Base-by-base conservation (phyloP, 208 protist species). In the Trypanosoma avium region DNA sequence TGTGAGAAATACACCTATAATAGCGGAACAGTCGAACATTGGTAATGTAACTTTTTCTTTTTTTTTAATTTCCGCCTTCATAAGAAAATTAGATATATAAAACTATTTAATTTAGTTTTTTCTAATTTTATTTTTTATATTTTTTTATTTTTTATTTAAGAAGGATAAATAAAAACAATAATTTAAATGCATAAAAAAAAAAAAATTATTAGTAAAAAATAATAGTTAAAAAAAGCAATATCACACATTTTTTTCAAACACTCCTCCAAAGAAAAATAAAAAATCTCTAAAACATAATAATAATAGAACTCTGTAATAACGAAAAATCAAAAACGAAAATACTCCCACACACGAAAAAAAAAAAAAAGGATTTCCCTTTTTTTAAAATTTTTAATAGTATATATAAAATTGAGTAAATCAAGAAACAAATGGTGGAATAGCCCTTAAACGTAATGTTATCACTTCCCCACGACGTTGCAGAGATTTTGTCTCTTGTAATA, bases 1-100 rank as follows among this genome's bases (percentile, higher is more conserved):
- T 26, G 81, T 72, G 24, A 88, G 29, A 22, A 80, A 8, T 21
- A 74, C 79, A n/a, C 56, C 59, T 21, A 86, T 75, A 5, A 88
- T 13, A 67, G 69, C 22, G 50, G 15, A 30, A n/a, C 30, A 83
- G 29, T 70, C 70, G 17, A 59, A 38, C 75, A 88, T 84, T 68
- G 26, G 60, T 56, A 32, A 69, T 46, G 38, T 33, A 19, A 17
- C 9, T 33, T 24, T 46, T 55, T 60, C 1, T 73, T 17, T 50
- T 43, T 74, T 10, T 70, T 46, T 70, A 17, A 36, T 47, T 40
- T 35, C 21, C 19, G 21, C 35, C 40, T 15, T 15, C 12, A 15
- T 24, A 35, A 32, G 7, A 19, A 15, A 9, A 4, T 24, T 52
- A 13, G 6, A 12, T 30, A 13, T 56, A 9, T 29, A 4, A 3